Conservation (phyloP, 2,329 filamentous ascomycete species). For the Aspergillaceae sp. region DNA sequence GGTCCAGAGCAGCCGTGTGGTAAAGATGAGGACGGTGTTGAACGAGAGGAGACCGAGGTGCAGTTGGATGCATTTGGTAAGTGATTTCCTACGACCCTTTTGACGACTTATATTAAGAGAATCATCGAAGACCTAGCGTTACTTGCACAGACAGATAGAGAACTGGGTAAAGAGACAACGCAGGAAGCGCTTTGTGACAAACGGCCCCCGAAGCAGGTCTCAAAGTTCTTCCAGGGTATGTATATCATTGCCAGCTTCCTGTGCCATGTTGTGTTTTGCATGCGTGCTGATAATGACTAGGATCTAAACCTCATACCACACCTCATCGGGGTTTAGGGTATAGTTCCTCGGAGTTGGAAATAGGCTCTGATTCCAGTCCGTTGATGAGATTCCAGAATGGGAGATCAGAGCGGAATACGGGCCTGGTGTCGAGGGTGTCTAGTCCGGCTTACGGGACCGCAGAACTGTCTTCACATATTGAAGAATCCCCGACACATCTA, state of each 20-base stretch:
- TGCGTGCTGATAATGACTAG: conserved; percentile 3
- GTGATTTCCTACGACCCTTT: conserved; percentile 2
- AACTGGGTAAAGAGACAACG: not conserved
- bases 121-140: conserved; percentile 27
- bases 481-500: not conserved
- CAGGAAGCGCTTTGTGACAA: not conserved
- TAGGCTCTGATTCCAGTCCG: conserved; percentile 24
- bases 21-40: not conserved
- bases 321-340: conserved; percentile 16
- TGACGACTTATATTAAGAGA: too few relatives aligned
- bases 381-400: conserved; percentile 16
- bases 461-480: not conserved
- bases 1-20: not conserved
- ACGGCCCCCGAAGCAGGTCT: conserved; percentile 10
- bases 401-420: conserved; percentile 2
- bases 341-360: conserved; percentile 18
- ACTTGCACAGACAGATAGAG: conserved; percentile 23
- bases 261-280: too few relatives aligned
- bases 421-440: not conserved
- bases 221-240: conserved; percentile 25
- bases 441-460: not conserved
- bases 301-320: conserved; percentile 13
- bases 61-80: conserved; percentile 44
- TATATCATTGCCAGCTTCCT: not conserved
- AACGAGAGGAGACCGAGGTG: conserved; percentile 7